These are phyloP conservation scores for Salix dunnii DNA, from an alignment of 345 rosid genomes.

Conservation along the genomic window DNA sequence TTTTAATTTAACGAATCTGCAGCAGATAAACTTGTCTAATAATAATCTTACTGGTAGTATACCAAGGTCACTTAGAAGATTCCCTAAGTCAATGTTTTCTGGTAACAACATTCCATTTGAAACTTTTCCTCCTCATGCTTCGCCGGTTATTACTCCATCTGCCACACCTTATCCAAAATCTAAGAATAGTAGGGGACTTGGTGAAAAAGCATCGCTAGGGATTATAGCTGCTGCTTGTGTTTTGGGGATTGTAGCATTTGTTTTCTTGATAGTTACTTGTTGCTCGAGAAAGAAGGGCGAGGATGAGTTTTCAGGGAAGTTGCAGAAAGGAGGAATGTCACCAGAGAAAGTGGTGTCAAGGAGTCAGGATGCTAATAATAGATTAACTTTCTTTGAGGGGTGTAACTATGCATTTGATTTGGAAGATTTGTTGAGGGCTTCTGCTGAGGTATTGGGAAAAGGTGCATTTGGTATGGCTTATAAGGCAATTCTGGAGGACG, in stretches of 20 bases:
- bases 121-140: slow-evolving; percentile 25
- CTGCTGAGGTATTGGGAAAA: slow-evolving; percentile 95
- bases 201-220: slow-evolving; percentile 51
- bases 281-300: slow-evolving; percentile 46
- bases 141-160: slow-evolving; percentile 41
- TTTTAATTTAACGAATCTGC: slow-evolving; percentile 52
- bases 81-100: slow-evolving; percentile 53
- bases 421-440: slow-evolving; percentile 95
- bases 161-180: slow-evolving; percentile 19
- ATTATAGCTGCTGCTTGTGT: slow-evolving; percentile 45
- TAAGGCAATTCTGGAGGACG: slow-evolving; percentile 83
- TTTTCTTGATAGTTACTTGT: slow-evolving; percentile 48
- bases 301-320: slow-evolving; percentile 40
- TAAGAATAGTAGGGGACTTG: slow-evolving; percentile 31
- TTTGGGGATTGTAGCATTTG: slow-evolving; percentile 42
- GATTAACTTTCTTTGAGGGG: slow-evolving; percentile 90
- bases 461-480: slow-evolving; percentile 93
- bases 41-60: slow-evolving; percentile 58
- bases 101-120: slow-evolving; percentile 56
- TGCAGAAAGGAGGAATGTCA: slow-evolving; percentile 72
- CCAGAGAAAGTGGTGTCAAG: slow-evolving; percentile 76
- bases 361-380: slow-evolving; percentile 74
- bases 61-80: slow-evolving; percentile 57
- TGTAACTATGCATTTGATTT: slow-evolving; percentile 82
- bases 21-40: slow-evolving; percentile 52